Evolutionary conservation across 1,139 yeast species (phyloP).

Genomic region (Hanseniaspora uvarum): DNA sequence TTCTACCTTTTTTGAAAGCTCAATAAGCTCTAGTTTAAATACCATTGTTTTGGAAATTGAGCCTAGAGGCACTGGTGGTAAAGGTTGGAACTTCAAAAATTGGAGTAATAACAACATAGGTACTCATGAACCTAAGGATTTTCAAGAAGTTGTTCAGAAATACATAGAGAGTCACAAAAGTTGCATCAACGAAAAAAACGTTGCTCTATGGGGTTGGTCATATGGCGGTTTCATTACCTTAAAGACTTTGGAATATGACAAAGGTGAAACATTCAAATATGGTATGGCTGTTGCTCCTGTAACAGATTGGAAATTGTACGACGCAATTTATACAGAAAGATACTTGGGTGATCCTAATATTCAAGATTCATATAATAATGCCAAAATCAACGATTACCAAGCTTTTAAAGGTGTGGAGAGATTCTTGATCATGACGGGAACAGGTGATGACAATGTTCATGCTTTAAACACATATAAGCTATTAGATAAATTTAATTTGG

Average conservation of each 20-base stretch:
- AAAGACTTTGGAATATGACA: constrained; percentile 63
- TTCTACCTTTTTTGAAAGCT: constrained; percentile 55
- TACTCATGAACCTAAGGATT: constrained; percentile 77
- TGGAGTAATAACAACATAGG: constrained; percentile 68
- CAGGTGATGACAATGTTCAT: constrained; percentile 96
- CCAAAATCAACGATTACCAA: constrained; percentile 38
- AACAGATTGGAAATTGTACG: constrained; percentile 71
- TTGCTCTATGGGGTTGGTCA: constrained; percentile 97
- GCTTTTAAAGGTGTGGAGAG: constrained; percentile 44
- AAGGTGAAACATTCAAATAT: constrained; percentile 55
- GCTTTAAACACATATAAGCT: constrained; percentile 72
- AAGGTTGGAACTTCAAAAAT: constrained; percentile 66
- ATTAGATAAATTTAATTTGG: constrained; percentile 56
- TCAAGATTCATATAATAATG: constrained; percentile 38
- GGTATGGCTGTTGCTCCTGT: constrained; percentile 90
- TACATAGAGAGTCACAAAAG: constrained; percentile 45
- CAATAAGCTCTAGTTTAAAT: constrained; percentile 56
- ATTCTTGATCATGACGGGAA: constrained; percentile 83
- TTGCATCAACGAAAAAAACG: constrained; percentile 48
- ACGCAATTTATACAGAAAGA: constrained; percentile 80
- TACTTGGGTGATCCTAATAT: constrained; percentile 64
- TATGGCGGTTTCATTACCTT: constrained; percentile 76
- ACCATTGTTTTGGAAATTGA: constrained; percentile 75
- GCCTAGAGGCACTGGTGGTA: constrained; percentile 90
- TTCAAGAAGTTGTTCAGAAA: constrained; percentile 52